These are phyloP conservation scores for Aschersonia sp. DNA, from an alignment of 2,329 filamentous ascomycete species.

Conservation along the genomic window DNA sequence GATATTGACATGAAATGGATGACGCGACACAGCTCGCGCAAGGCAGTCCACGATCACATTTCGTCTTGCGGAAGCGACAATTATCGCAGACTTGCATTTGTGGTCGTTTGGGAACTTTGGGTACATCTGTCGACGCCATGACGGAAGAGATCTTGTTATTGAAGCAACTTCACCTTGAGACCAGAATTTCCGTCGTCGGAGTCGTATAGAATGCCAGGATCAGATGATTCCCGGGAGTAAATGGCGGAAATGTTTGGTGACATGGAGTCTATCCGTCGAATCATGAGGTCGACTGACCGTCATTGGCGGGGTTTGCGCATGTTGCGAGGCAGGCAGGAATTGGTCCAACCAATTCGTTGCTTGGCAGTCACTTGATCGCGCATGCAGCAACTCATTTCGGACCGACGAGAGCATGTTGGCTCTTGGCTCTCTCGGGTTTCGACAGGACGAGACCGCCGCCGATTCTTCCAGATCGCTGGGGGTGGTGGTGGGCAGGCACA, in stretches of 20 bases:
- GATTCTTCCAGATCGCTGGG: background rate
- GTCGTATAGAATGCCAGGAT: too few relatives aligned
- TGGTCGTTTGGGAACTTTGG: background rate
- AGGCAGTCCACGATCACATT: constrained; percentile 16
- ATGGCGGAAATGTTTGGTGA: background rate
- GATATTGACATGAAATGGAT: constrained; percentile 14
- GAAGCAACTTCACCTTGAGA: too few relatives aligned
- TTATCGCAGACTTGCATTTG: constrained; percentile 14
- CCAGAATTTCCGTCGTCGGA: too few relatives aligned
- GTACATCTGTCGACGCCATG: background rate
- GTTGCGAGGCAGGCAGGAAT: background rate
- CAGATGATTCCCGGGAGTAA: too few relatives aligned
- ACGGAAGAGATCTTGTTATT: background rate
- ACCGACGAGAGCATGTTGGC: background rate
- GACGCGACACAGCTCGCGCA: constrained; percentile 14
- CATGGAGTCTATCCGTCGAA: background rate
- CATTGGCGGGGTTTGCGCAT: background rate
- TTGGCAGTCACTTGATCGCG: background rate
- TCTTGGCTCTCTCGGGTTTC: too few relatives aligned
- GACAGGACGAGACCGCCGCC: background rate
- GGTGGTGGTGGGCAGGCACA: too few relatives aligned
- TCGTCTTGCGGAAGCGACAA: constrained; percentile 18
- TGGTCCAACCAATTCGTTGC: background rate
- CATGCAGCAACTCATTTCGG: background rate
- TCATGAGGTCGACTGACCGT: background rate